Evolutionary conservation across 2,329 filamentous ascomycete genomes (phyloP).

Genomic region (Apiospora phragmitis): DNA sequence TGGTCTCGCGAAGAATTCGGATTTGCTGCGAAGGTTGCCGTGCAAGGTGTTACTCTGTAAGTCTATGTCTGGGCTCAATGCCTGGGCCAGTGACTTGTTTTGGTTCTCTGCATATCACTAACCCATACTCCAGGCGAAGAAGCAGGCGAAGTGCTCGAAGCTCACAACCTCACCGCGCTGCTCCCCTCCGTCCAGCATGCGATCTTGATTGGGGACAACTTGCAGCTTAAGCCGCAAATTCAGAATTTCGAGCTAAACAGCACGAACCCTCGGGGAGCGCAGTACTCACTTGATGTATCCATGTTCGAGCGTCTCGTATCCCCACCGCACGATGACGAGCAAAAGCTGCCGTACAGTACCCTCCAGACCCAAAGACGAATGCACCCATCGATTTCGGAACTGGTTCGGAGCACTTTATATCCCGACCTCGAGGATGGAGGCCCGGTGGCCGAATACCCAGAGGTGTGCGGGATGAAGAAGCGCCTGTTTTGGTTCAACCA

Average conservation of each 20-base stretch:
- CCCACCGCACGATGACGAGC: constrained; percentile 24
- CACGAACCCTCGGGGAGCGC: constrained; percentile 45
- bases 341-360: constrained; percentile 28
- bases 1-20: constrained; percentile 53
- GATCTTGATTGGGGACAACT: constrained; percentile 65
- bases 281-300: constrained; percentile 58
- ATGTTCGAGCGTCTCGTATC: constrained; percentile 60
- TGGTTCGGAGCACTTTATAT: constrained; percentile 57
- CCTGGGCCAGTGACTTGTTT: not conserved
- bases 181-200: constrained; percentile 60
- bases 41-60: constrained; percentile 57
- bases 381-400: constrained; percentile 55
- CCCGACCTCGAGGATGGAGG: constrained; percentile 49
- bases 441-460: constrained; percentile 36
- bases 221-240: constrained; percentile 60
- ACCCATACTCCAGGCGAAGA: constrained; percentile 50
- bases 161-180: constrained; percentile 60
- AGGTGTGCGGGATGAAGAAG: constrained; percentile 48
- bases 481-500: constrained; percentile 52
- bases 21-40: constrained; percentile 47
- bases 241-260: constrained; percentile 55
- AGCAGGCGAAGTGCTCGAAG: constrained; percentile 67
- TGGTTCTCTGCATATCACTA: not conserved
- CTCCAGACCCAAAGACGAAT: constrained; percentile 60
- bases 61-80: not conserved